Evolutionary conservation across 768 basidiomycete genomes (phyloP).

Genomic region (Termitomyces heimii): DNA sequence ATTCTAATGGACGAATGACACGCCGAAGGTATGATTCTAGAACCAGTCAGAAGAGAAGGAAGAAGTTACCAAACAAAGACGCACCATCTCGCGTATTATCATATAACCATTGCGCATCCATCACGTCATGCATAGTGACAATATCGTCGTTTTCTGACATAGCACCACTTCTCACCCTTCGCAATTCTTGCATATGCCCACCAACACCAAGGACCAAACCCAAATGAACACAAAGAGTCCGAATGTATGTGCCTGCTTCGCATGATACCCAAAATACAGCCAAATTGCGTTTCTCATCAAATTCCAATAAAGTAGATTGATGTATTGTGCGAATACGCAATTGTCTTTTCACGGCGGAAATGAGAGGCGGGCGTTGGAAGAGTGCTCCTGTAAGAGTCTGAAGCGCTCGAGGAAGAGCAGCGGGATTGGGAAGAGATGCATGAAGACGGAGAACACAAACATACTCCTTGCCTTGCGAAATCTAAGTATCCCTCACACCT

Average conservation of each 20-base stretch:
- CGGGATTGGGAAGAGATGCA: slow-evolving; percentile 71
- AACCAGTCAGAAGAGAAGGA: neutral
- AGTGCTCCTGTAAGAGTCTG: slow-evolving; percentile 97
- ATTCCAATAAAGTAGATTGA: slow-evolving; percentile 92
- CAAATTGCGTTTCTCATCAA: slow-evolving; percentile 94
- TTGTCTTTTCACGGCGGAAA: slow-evolving; percentile 98
- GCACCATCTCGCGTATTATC: slow-evolving; percentile 95
- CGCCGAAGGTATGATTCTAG: slow-evolving; percentile 94
- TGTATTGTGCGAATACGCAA: slow-evolving; percentile 96
- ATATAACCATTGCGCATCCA: slow-evolving; percentile 98
- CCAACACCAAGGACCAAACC: slow-evolving; percentile 93
- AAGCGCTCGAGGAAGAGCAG: slow-evolving; percentile 86
- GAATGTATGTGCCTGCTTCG: slow-evolving; percentile 95
- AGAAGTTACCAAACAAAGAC: slow-evolving; percentile 13
- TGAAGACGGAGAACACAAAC: slow-evolving; percentile 95
- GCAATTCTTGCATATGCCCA: slow-evolving; percentile 99
- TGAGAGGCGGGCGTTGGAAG: slow-evolving; percentile 97
- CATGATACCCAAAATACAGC: slow-evolving; percentile 99
- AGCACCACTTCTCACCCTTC: slow-evolving; percentile 91
- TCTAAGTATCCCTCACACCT: neutral
- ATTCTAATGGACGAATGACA: slow-evolving; percentile 91
- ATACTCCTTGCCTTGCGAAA: slow-evolving; percentile 88
- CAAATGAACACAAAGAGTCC: slow-evolving; percentile 96
- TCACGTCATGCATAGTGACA: slow-evolving; percentile 99
- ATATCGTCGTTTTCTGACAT: slow-evolving; percentile 98